Base-by-base conservation (phyloP, 495 filamentous ascomycete species). In the Penicillium herquei region DNA sequence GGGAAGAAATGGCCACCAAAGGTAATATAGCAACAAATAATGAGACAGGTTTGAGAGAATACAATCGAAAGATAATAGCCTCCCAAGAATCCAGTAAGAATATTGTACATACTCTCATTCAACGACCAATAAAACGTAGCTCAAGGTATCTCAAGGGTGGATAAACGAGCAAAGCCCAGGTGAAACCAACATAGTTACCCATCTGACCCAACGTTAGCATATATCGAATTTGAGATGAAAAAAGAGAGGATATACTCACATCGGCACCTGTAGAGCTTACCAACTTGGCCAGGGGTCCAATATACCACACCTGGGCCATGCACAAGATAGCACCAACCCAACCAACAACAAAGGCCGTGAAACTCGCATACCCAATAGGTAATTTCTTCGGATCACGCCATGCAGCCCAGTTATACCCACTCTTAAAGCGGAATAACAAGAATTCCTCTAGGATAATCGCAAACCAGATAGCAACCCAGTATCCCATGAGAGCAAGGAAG, bases 401-500 rank as follows among this genome's bases (percentile, higher is more conserved):
- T 16, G 67, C 68, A 6, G 67, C 63, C 87, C 87, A 89, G 57
- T 86, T 80, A 59, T 81, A 90, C 3, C 66, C 70, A 9, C 59
- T 65, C 2, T 54, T 59, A 18, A 70, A 59, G 13, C 84, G 81
- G 70, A 90, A 90, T 43, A 88, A 72, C 17, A 84, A 66, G 26
- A 86, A 77, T 64, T 90, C 87, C 62, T 86, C 80, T 4, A 88
- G 58, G 3, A 81, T 74, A 37, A 90, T 85, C 3, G 77, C 77
- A 17, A 86, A 72, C 83, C 84, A 88, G 41, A 87, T 81, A 31
- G 78, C 79, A 9, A 86, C 77, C 86, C 87, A 89, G 65, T 89
- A 89, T 21, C 86, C 86, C 84, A 90, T 89, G 30, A 90, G 68
- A 1, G 85, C 81, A 17, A 90, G 74, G 66, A 89, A 89, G 67